A percentile compares a stretch with the other conserved stretches of the same genome.
Conservation (phyloP, 345 rosid genomes). For the Hevea brasiliensis region DNA sequence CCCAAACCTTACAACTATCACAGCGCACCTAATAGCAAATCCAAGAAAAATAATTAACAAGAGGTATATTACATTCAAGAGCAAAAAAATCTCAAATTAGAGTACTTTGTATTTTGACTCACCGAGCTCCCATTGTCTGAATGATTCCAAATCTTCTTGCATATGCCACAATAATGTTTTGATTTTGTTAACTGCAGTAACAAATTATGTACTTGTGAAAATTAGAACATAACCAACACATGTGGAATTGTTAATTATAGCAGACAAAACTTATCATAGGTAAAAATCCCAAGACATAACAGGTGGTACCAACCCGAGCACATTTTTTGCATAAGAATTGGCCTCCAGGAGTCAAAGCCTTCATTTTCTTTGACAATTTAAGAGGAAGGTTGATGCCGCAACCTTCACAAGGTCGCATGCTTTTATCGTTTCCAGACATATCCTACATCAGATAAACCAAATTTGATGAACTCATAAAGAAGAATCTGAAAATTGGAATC, state of each 20-base stretch:
- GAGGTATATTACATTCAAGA: background rate
- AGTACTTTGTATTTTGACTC: slow-evolving; percentile 31
- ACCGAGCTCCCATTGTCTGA: slow-evolving; percentile 88
- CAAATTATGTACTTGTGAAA: slow-evolving; percentile 16
- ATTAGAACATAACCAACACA: background rate
- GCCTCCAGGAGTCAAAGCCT: slow-evolving; percentile 50
- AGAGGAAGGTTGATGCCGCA: slow-evolving; percentile 61
- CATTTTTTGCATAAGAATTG: slow-evolving; percentile 75
- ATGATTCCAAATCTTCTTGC: slow-evolving; percentile 77
- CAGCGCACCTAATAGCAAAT: slow-evolving; percentile 71
- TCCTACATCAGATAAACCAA: slow-evolving; percentile 45
- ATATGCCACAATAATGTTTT: slow-evolving; percentile 82
- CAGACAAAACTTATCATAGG: slow-evolving; percentile 1
- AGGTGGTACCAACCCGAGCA: slow-evolving; percentile 55
- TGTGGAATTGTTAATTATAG: background rate
- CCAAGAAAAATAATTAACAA: slow-evolving; percentile 12
- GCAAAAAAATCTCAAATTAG: slow-evolving; percentile 14
- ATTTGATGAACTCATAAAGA: background rate
- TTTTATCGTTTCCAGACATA: slow-evolving; percentile 41
- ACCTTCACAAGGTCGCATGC: slow-evolving; percentile 59
- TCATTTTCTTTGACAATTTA: slow-evolving; percentile 54
- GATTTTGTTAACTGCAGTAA: slow-evolving; percentile 69
- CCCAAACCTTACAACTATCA: slow-evolving; percentile 94
- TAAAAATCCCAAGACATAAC: slow-evolving; percentile 17
- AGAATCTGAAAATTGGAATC: background rate